phyloP scores from a whole-genome alignment of 176 grass and related monocot genomes.

The Bonia amplexicaulis region DNA sequence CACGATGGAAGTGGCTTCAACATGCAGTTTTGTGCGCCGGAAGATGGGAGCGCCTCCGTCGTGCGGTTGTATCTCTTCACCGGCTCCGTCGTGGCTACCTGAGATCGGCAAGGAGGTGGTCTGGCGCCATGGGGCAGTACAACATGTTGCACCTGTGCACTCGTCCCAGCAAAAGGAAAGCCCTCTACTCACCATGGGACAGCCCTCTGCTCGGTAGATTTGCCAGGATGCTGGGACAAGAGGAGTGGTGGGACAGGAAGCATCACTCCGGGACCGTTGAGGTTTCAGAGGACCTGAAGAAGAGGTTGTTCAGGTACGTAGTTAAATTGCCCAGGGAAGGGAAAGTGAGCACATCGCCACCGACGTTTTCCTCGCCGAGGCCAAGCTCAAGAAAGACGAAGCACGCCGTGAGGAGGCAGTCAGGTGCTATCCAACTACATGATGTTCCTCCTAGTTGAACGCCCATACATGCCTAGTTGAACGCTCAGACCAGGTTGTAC shows the following conservation, averaged over 20 bases:
- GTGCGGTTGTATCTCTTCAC: background rate
- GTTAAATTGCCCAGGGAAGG: rapidly evolving
- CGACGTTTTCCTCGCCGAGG: background rate
- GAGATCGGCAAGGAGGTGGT: background rate
- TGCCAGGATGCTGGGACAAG: background rate
- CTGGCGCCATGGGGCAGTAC: slow-evolving; percentile 5
- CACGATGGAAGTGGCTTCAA: background rate
- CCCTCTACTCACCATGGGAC: too few relatives aligned
- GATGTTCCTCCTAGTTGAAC: slow-evolving; percentile 14
- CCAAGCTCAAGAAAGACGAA: background rate
- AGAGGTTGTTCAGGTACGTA: too few relatives aligned
- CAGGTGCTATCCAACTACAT: slow-evolving; percentile 2
- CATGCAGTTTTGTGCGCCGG: background rate
- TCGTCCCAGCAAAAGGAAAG: background rate
- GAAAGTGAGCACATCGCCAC: background rate
- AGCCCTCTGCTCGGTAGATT: background rate
- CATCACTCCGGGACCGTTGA: background rate
- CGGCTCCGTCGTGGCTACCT: background rate
- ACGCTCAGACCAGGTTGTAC: slow-evolving; percentile 3
- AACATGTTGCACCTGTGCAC: slow-evolving; percentile 11
- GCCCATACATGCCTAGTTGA: background rate
- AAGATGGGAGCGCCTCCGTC: background rate
- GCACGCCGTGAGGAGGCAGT: background rate
- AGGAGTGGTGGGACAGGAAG: background rate
- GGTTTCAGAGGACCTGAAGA: background rate